A percentile compares a stretch with the other conserved stretches of the same genome.
Conservation (phyloP, 2,329 filamentous ascomycete genomes). For the Gaeumannomyces sp. region DNA sequence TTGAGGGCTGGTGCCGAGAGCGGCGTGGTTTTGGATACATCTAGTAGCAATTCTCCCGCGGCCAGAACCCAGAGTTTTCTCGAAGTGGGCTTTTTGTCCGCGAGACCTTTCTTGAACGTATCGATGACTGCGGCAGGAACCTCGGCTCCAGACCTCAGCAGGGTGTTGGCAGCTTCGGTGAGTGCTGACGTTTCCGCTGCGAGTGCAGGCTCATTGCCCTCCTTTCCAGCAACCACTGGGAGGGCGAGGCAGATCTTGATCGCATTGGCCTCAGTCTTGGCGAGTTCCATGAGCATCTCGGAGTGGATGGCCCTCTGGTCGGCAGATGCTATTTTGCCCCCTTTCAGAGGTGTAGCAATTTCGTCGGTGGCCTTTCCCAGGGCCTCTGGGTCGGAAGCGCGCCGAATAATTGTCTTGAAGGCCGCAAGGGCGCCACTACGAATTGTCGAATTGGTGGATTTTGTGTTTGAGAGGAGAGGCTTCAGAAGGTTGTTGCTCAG, state of each 20-base stretch:
- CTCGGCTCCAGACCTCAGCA: constrained; percentile 54
- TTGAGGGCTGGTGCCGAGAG: constrained; percentile 20
- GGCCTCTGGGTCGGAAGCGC: constrained; percentile 49
- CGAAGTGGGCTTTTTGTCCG: constrained; percentile 75
- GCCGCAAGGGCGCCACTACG: constrained; percentile 69
- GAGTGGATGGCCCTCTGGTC: constrained; percentile 82
- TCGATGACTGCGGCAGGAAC: constrained; percentile 63
- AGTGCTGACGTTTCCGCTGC: constrained; percentile 69
- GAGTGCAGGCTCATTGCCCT: constrained; percentile 81
- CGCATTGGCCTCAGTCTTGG: constrained; percentile 55
- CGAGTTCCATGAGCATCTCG: constrained; percentile 66
- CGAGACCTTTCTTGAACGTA: constrained; percentile 70
- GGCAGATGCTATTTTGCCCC: constrained; percentile 73
- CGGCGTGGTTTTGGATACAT: neutral
- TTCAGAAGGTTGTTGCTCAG: constrained; percentile 72
- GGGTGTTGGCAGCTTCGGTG: constrained; percentile 55
- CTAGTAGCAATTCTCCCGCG: constrained; percentile 58
- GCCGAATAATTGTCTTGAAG: constrained; percentile 63
- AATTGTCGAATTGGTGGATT: constrained; percentile 77
- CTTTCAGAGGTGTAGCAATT: constrained; percentile 70
- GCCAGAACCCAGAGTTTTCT: constrained; percentile 76
- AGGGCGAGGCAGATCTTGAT: constrained; percentile 62
- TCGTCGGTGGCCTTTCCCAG: constrained; percentile 70
- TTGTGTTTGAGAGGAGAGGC: constrained; percentile 81
- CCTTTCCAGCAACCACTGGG: constrained; percentile 66